These are phyloP conservation scores for Scenedesmus sp. DNA, from an alignment of 163 green algal species.

Conservation along the genomic window DNA sequence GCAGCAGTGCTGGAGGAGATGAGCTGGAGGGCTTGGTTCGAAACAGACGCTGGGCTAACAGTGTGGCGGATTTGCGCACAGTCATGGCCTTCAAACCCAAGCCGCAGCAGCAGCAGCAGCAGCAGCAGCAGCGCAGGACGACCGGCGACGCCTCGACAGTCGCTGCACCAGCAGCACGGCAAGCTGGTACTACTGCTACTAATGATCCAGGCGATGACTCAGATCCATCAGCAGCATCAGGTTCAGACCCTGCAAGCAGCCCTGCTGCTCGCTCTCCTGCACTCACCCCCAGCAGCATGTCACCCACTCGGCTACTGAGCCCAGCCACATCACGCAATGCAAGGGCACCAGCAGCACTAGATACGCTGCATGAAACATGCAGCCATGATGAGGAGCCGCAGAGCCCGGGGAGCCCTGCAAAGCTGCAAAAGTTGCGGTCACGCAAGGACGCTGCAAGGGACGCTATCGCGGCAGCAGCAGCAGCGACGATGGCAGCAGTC, in stretches of 20 bases:
- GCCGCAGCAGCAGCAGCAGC: neutral
- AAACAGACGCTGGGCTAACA: slow-evolving; percentile 14
- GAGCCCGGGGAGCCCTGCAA: neutral
- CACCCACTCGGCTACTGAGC: slow-evolving; percentile 37
- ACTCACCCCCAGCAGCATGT: neutral
- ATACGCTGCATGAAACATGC: slow-evolving; percentile 45
- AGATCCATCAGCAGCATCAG: neutral
- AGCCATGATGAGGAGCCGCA: neutral
- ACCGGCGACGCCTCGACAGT: neutral
- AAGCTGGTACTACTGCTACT: neutral
- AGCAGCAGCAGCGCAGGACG: neutral
- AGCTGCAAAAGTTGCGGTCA: neutral
- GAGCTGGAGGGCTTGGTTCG: neutral
- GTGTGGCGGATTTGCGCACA: slow-evolving; percentile 13
- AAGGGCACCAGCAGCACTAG: slow-evolving; percentile 20
- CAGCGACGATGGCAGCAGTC: neutral
- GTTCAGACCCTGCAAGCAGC: neutral
- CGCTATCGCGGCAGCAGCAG: neutral
- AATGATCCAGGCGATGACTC: neutral
- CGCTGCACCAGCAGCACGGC: neutral
- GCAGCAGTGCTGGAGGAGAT: neutral
- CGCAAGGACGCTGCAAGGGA: neutral
- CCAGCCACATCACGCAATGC: slow-evolving; percentile 30
- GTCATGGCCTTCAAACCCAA: slow-evolving; percentile 18
- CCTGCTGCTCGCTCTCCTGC: neutral